Percentiles rank a stretch among this genome's conserved stretches.
Conservation (phyloP, 2,329 filamentous ascomycete genomes). For the Berkeleyomyces rouxiae region DNA sequence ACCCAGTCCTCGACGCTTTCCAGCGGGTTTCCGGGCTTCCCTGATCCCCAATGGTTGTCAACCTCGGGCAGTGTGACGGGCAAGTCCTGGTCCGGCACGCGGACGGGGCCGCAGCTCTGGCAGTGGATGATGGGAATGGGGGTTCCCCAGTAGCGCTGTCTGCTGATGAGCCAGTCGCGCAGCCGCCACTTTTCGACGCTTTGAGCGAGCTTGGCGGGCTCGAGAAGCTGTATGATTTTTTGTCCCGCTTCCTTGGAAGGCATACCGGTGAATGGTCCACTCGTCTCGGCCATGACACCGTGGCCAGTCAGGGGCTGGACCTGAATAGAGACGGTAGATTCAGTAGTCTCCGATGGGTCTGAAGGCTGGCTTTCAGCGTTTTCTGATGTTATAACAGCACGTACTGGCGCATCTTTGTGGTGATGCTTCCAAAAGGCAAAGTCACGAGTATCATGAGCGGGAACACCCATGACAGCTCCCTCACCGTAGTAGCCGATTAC, state of each 20-base stretch:
- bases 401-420: constrained; percentile 39
- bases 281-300: constrained; percentile 50
- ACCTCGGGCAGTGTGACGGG: constrained; percentile 61
- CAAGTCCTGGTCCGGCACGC: constrained; percentile 59
- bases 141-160: constrained; percentile 84
- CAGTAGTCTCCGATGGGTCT: background rate
- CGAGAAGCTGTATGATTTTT: constrained; percentile 41
- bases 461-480: constrained; percentile 83
- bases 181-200: constrained; percentile 61
- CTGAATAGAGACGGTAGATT: constrained; percentile 22
- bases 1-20: constrained; percentile 57
- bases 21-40: constrained; percentile 60
- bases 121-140: constrained; percentile 85
- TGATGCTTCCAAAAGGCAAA: constrained; percentile 67
- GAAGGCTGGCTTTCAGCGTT: constrained; percentile 16
- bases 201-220: constrained; percentile 40
- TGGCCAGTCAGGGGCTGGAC: constrained; percentile 41
- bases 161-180: constrained; percentile 77
- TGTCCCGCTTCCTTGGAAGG: constrained; percentile 44
- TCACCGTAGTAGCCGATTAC: constrained; percentile 75
- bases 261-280: constrained; percentile 47
- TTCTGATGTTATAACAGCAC: constrained; percentile 37
- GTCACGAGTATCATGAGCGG: constrained; percentile 67
- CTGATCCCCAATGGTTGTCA: constrained; percentile 48
- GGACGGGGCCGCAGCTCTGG: constrained; percentile 55